Evolutionary conservation across 148 eudicot genomes (phyloP).

Genomic region (Tetragonia tetragonoides): DNA sequence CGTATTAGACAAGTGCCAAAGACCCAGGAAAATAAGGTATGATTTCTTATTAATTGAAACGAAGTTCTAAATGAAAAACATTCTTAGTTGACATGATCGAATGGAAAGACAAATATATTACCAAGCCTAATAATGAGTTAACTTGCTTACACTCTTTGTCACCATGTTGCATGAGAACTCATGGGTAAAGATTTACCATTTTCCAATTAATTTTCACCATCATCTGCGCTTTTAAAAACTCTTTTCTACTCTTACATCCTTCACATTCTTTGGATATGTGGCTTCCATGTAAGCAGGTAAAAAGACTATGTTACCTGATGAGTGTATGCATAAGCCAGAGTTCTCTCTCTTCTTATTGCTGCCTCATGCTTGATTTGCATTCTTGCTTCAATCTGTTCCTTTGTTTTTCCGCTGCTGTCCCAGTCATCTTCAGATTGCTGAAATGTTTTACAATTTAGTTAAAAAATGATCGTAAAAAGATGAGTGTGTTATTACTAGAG

Average conservation of each 20-base stretch:
- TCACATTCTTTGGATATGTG: constrained; percentile 13
- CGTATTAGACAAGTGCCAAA: not conserved
- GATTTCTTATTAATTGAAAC: constrained; percentile 12
- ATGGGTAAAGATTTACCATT: constrained; percentile 4
- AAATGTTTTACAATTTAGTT: not conserved
- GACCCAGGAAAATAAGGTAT: not conserved
- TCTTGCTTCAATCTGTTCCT: constrained; percentile 82
- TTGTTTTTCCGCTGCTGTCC: constrained; percentile 78
- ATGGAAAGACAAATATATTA: not conserved
- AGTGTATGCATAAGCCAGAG: constrained; percentile 87
- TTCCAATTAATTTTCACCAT: constrained; percentile 19
- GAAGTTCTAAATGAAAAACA: constrained; percentile 10
- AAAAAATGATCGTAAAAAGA: no score
- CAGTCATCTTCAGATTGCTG: constrained; percentile 72
- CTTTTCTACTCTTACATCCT: constrained; percentile 7
- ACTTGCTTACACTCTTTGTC: constrained; percentile 12
- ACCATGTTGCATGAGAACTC: not conserved
- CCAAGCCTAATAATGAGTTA: not conserved
- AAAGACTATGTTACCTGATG: constrained; percentile 71
- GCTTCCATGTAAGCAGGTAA: constrained; percentile 19
- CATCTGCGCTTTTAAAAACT: constrained; percentile 6
- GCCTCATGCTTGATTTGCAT: constrained; percentile 81
- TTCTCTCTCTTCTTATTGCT: constrained; percentile 87
- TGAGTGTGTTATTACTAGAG: not conserved
- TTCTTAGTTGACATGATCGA: constrained; percentile 1